A percentile compares a stretch with the other conserved stretches of the same genome.
phyloP scores from a whole-genome alignment of 768 basidiomycete species.

The Rhizopogon vinicolor region DNA sequence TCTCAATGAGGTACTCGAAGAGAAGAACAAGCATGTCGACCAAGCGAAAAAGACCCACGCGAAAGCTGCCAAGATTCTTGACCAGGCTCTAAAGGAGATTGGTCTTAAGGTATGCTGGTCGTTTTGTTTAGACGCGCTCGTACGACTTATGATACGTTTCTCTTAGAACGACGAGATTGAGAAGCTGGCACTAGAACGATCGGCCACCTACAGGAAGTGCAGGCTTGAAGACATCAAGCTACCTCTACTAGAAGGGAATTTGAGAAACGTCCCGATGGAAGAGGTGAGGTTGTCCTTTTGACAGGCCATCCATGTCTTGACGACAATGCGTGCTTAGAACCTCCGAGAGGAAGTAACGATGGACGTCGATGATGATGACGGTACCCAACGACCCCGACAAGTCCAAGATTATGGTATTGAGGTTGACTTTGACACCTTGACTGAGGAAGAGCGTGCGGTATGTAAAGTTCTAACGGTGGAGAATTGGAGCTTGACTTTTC shows the following conservation, averaged over 20 bases:
- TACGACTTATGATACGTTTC: background rate
- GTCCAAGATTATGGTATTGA: slow-evolving; percentile 86
- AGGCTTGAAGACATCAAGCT: slow-evolving; percentile 88
- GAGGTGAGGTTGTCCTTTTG: slow-evolving; percentile 50
- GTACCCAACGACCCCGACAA: slow-evolving; percentile 64
- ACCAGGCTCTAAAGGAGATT: slow-evolving; percentile 90
- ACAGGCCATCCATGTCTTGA: slow-evolving; percentile 2
- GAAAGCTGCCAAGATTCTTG: slow-evolving; percentile 72
- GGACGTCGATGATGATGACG: slow-evolving; percentile 87
- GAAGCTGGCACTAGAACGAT: slow-evolving; percentile 79
- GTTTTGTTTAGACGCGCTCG: slow-evolving; percentile 4
- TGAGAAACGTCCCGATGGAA: slow-evolving; percentile 91
- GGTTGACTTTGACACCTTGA: slow-evolving; percentile 73
- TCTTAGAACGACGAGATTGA: slow-evolving; percentile 85
- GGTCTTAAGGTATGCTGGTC: slow-evolving; percentile 54
- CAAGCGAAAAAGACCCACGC: slow-evolving; percentile 65
- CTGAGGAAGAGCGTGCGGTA: slow-evolving; percentile 72
- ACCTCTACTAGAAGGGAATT: slow-evolving; percentile 68
- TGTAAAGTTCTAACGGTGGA: slow-evolving; percentile 10
- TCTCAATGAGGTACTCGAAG: slow-evolving; percentile 63
- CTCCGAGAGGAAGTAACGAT: slow-evolving; percentile 83
- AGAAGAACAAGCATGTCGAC: slow-evolving; percentile 70
- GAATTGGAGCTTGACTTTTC: background rate
- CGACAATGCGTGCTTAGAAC: slow-evolving; percentile 41
- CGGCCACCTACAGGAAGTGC: slow-evolving; percentile 86